phyloP scores from a whole-genome alignment of 768 basidiomycete species.

The Sporobolomyces roseus region DNA sequence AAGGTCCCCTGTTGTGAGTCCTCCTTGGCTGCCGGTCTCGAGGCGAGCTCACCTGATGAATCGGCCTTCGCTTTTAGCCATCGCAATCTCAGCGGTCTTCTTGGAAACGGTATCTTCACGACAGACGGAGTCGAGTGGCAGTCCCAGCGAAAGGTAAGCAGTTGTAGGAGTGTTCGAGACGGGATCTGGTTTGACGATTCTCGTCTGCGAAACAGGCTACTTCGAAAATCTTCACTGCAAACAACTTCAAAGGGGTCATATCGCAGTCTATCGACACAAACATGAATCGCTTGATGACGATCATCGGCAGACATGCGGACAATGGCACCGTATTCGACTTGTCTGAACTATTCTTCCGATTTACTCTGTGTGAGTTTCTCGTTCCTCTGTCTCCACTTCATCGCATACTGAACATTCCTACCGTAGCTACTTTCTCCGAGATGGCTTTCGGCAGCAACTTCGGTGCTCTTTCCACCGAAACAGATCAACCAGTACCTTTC shows the following conservation, averaged over 20 bases:
- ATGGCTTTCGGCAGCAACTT: constrained; percentile 28
- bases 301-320: constrained; percentile 28
- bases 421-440: constrained; percentile 26
- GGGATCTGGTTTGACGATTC: background rate
- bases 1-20: constrained; percentile 15
- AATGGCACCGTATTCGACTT: constrained; percentile 17
- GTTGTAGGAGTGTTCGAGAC: background rate
- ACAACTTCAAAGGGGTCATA: constrained; percentile 29
- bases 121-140: constrained; percentile 24
- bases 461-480: constrained; percentile 21
- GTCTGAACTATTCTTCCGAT: constrained; percentile 34
- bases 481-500: constrained; percentile 30
- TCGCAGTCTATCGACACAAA: constrained; percentile 6
- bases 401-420: too few relatives aligned
- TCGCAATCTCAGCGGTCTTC: background rate
- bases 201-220: constrained; percentile 17
- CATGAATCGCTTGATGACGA: constrained; percentile 5
- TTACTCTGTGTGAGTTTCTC: too few relatives aligned
- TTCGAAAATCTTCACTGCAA: constrained; percentile 21
- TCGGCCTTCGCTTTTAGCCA: too few relatives aligned
- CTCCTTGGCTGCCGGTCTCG: too few relatives aligned
- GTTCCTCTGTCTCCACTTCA: too few relatives aligned
- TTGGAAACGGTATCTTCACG: constrained; percentile 28
- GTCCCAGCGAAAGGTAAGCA: constrained; percentile 3
- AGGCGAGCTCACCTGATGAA: background rate